Base-by-base conservation (phyloP, 257 asterid species). In the Penstemon eatonii region DNA sequence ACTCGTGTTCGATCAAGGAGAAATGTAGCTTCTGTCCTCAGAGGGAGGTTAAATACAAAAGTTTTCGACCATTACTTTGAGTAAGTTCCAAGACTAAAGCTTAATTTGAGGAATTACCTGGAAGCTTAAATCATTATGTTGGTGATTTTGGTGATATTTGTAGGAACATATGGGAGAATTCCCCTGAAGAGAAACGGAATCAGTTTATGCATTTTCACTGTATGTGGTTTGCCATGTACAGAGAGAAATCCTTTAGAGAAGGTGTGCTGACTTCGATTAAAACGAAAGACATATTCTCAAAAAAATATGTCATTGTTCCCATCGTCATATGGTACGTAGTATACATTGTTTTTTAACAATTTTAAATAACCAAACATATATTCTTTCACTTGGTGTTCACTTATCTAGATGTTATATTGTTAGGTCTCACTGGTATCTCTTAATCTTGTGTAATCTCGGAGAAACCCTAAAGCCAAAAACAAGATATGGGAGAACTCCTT, bases 251-350 rank as follows among this genome's bases (percentile, higher is more conserved):
- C 5, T n/a, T 0, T 0, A 73, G 76, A 67, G 65, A 65, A 57
- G 75, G 18, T n/a, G 87, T 77, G 60, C 67, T 82, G 85, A 37
- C 69, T 1, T 84, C 85, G 90, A 80, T 86, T 47, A 80, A 82
- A 80, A 70, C 8, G 45, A 15, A 9, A 63, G 47, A 73, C 46
- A 66, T 84, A 60, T 72, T 86, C 68, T 72, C 80, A 42, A 82
- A 80, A 54, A 72, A 53, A 76, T 85, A 87, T 71, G 84, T 85
- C 38, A 63, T 85, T 7, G 70, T 87, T 74, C 91, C 95, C 56
- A 78, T 87, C 44, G 75, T 78, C 54, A n/a, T 69, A 56, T 76
- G 86, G 87, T 85, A 83, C 7, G 78, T 66, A 57, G 66, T 25
- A 25, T 25, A 25, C 33, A 25, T 71, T 19, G n/a, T 12, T 52